Evolutionary conservation across 108 stramenopile species (phyloP).

Genomic region (Skeletonema grethae): DNA sequence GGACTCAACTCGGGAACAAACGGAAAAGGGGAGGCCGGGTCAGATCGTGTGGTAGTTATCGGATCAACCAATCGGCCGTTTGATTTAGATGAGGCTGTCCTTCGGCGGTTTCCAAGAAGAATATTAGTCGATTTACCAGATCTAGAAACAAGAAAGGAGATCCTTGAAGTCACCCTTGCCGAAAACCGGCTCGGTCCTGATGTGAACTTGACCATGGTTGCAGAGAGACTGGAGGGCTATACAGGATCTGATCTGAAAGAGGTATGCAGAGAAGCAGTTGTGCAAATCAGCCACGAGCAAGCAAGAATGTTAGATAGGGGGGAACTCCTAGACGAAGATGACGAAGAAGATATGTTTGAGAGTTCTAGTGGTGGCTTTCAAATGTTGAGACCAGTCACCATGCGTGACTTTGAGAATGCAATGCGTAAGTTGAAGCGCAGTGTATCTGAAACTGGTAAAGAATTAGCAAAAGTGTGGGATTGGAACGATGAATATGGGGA

Average conservation of each 20-base stretch:
- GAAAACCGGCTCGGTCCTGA: conserved; percentile 81
- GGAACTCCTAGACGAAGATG: conserved; percentile 38
- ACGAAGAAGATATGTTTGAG: conserved; percentile 30
- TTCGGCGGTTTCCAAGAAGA: conserved; percentile 92
- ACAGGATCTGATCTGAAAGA: conserved; percentile 97
- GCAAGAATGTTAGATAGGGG: conserved; percentile 83
- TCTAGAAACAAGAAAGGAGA: conserved; percentile 85
- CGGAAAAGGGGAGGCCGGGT: conserved; percentile 77
- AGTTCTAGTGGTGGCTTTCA: conserved; percentile 57
- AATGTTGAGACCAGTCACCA: conserved; percentile 88
- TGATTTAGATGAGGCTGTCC: conserved; percentile 97
- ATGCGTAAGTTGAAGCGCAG: conserved; percentile 90
- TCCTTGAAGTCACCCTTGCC: conserved; percentile 89
- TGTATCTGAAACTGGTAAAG: conserved; percentile 94
- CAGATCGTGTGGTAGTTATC: conserved; percentile 93
- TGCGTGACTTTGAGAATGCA: conserved; percentile 88
- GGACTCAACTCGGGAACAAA: conserved; percentile 93
- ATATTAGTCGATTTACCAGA: conserved; percentile 98
- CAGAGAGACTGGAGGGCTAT: conserved; percentile 93
- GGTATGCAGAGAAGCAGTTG: conserved; percentile 95
- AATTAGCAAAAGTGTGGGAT: conserved; percentile 90
- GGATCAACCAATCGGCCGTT: conserved; percentile 97
- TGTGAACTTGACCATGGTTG: conserved; percentile 90
- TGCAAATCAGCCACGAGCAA: conserved; percentile 95
- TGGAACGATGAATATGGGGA: conserved; percentile 99